These are phyloP conservation scores for Rickenella mellea DNA, from an alignment of 768 basidiomycete genomes.

Conservation along the genomic window DNA sequence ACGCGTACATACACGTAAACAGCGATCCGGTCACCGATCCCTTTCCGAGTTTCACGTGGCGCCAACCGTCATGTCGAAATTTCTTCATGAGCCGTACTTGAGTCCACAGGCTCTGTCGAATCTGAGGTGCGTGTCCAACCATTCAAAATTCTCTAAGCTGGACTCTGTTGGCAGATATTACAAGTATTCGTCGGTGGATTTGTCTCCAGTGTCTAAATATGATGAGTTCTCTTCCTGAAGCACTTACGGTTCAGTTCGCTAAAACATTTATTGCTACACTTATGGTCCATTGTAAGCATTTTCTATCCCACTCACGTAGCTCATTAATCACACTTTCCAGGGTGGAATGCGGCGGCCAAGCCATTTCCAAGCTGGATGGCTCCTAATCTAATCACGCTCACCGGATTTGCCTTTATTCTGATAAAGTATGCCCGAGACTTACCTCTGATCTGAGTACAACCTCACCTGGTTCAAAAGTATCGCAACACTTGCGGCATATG, in stretches of 20 bases:
- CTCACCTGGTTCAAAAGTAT: not conserved
- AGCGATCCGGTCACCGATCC: not conserved
- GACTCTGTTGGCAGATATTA: not conserved
- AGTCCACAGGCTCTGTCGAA: not conserved
- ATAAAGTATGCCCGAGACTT: slow-evolving; percentile 2
- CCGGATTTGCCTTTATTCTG: slow-evolving; percentile 6
- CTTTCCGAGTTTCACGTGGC: not conserved
- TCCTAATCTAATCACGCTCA: slow-evolving; percentile 9
- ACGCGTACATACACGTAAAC: slow-evolving; percentile 1
- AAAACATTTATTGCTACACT: too few species aligned
- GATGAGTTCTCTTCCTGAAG: not conserved
- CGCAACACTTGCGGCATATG: slow-evolving; percentile 1
- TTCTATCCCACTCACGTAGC: too few species aligned
- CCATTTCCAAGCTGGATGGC: slow-evolving; percentile 8
- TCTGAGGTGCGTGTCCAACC: not conserved
- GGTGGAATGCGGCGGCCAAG: slow-evolving; percentile 6
- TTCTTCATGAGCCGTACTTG: not conserved
- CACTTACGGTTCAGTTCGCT: not conserved
- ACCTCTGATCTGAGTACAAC: not conserved
- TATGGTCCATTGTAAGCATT: too few species aligned
- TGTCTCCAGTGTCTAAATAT: not conserved
- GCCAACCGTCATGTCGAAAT: not conserved
- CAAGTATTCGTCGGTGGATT: not conserved
- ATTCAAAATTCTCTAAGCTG: not conserved
- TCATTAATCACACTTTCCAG: not conserved